These are phyloP conservation scores for Kalaharituber pfeilii DNA, from an alignment of 2,329 filamentous ascomycete genomes.

Conservation along the genomic window DNA sequence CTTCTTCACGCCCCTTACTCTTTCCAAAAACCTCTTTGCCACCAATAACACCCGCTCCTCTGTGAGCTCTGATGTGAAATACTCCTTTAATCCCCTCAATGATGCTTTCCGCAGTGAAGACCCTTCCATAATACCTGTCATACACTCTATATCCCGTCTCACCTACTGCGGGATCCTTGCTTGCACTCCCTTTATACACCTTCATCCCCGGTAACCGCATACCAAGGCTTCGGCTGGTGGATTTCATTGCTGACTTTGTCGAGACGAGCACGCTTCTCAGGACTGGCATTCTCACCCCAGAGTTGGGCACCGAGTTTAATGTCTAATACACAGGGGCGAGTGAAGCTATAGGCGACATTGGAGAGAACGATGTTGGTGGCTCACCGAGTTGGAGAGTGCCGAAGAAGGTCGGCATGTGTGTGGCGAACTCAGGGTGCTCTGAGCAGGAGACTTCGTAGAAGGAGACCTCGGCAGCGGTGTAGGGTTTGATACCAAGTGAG, in stretches of 20 bases:
- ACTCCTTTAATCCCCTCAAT: constrained; percentile 41
- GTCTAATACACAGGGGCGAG: constrained; percentile 75
- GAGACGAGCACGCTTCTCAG: constrained; percentile 40
- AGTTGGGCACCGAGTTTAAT: constrained; percentile 75
- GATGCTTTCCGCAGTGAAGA: constrained; percentile 39
- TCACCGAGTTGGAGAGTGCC: constrained; percentile 54
- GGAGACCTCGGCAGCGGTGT: constrained; percentile 63
- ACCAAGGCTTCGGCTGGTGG: constrained; percentile 42
- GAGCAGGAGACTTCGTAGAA: constrained; percentile 65
- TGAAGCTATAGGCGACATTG: constrained; percentile 45
- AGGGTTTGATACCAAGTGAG: constrained; percentile 84
- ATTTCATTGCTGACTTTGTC: constrained; percentile 42
- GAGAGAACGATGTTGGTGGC: constrained; percentile 20
- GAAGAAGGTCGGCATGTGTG: constrained; percentile 70
- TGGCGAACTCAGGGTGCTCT: constrained; percentile 53
- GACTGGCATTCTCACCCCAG: constrained; percentile 56
- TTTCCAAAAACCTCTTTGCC: constrained; percentile 30
- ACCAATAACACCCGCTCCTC: constrained; percentile 38
- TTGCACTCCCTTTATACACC: constrained; percentile 65
- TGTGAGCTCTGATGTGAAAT: constrained; percentile 31
- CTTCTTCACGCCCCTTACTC: constrained; percentile 38
- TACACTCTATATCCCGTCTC: constrained; percentile 40
- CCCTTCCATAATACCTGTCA: constrained; percentile 48
- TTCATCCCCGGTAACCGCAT: constrained; percentile 57
- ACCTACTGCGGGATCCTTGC: constrained; percentile 32